A percentile compares a stretch with the other conserved stretches of the same genome.
Conservation (phyloP, 2,329 filamentous ascomycete genomes). For the Aschersonia sp. region DNA sequence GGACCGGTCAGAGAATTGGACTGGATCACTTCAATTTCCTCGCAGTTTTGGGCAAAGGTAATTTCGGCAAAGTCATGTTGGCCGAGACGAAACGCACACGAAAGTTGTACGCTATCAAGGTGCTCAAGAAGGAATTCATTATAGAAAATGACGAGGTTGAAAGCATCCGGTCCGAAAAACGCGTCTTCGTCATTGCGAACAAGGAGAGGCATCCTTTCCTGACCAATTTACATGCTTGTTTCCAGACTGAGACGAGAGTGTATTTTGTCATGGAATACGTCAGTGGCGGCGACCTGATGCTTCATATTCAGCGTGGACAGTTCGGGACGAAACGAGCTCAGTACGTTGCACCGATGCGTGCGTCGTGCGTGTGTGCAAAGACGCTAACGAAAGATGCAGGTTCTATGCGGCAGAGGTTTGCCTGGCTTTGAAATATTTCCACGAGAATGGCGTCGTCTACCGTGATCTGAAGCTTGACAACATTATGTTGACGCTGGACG, state of each 20-base stretch:
- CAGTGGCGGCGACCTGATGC: conserved; percentile 94
- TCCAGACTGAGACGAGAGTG: conserved; percentile 95
- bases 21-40: conserved; percentile 99
- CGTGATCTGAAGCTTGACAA: conserved; percentile 89
- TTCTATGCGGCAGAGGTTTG: conserved; percentile 98
- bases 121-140: conserved; percentile 99
- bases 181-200: conserved; percentile 93
- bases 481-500: conserved; percentile 85
- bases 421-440: conserved; percentile 95
- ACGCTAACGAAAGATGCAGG: conserved; percentile 22
- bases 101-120: conserved; percentile 94
- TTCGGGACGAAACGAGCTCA: conserved; percentile 94
- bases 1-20: conserved; percentile 74
- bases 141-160: conserved; percentile 99
- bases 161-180: conserved; percentile 92
- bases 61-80: conserved; percentile 99
- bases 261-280: conserved; percentile 99
- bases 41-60: conserved; percentile 93
- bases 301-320: conserved; percentile 93
- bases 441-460: conserved; percentile 98
- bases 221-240: conserved; percentile 89
- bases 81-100: conserved; percentile 89
- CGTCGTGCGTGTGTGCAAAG: too few relatives aligned
- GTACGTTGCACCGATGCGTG: conserved; percentile 34
- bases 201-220: conserved; percentile 94